Conservation (phyloP, 2,329 filamentous ascomycete genomes). For the Chalara sp. region DNA sequence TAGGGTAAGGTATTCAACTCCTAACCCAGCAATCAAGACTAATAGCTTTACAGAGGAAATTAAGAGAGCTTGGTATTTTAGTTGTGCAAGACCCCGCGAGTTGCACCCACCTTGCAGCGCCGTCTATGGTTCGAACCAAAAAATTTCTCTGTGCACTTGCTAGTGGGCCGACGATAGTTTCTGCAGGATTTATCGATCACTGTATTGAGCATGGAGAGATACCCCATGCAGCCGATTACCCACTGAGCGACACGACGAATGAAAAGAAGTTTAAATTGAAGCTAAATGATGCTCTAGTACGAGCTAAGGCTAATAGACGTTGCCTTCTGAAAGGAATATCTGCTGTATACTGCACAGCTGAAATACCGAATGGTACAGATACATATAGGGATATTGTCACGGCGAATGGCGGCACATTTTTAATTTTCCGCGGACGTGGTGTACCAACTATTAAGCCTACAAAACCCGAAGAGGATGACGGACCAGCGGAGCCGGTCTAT, state of each 20-base stretch:
- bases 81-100: conserved; percentile 68
- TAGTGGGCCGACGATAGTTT: conserved; percentile 70
- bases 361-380: conserved; percentile 73
- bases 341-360: conserved; percentile 77
- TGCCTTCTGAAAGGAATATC: conserved; percentile 63
- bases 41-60: conserved; percentile 55
- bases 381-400: conserved; percentile 82
- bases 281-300: conserved; percentile 58
- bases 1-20: conserved; percentile 49
- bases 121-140: conserved; percentile 77
- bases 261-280: conserved; percentile 67
- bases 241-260: conserved; percentile 63
- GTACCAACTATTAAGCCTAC: conserved; percentile 60
- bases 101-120: conserved; percentile 84
- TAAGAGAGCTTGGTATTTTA: conserved; percentile 77
- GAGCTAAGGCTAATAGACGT: conserved; percentile 71
- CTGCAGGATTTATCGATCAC: conserved; percentile 70
- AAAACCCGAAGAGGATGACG: conserved; percentile 51
- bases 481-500: conserved; percentile 67
- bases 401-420: conserved; percentile 81
- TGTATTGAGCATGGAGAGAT: conserved; percentile 64
- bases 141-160: conserved; percentile 91
- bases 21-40: conserved; percentile 4
- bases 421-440: conserved; percentile 57
- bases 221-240: conserved; percentile 57